Conservation (phyloP, 148 eudicot species). For the Cornus florida region DNA sequence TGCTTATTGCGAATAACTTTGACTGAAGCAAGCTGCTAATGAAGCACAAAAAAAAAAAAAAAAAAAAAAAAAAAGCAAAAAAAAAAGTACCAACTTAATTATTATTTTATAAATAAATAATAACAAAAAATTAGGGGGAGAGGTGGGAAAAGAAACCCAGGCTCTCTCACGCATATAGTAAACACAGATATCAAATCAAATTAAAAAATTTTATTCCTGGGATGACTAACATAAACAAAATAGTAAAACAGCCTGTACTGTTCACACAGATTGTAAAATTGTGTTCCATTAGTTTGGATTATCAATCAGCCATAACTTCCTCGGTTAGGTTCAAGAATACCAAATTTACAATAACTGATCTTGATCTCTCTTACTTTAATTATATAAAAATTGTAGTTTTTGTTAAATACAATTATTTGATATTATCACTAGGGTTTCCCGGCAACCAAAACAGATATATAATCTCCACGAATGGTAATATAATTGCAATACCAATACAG, state of each 20-base stretch:
- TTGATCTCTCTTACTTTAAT: too few relatives aligned
- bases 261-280: too few relatives aligned
- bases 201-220: background rate
- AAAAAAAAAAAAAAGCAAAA: conserved; percentile 3
- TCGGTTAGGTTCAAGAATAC: too few relatives aligned
- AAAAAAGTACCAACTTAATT: background rate
- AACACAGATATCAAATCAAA: too few relatives aligned
- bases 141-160: background rate
- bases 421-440: background rate
- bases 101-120: background rate
- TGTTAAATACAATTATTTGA: too few relatives aligned
- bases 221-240: too few relatives aligned
- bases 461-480: background rate
- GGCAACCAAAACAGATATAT: background rate
- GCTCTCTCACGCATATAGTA: background rate
- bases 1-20: conserved; percentile 88
- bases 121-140: background rate
- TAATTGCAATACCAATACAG: too few relatives aligned
- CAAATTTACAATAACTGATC: too few relatives aligned
- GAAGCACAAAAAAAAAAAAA: conserved; percentile 3
- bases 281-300: background rate
- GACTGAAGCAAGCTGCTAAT: conserved; percentile 51
- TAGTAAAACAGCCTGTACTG: too few relatives aligned
- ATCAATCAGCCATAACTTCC: background rate
- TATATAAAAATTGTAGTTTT: too few relatives aligned